These are phyloP conservation scores for Botrytis fragariae DNA, from an alignment of 2,329 filamentous ascomycete genomes.

Conservation along the genomic window DNA sequence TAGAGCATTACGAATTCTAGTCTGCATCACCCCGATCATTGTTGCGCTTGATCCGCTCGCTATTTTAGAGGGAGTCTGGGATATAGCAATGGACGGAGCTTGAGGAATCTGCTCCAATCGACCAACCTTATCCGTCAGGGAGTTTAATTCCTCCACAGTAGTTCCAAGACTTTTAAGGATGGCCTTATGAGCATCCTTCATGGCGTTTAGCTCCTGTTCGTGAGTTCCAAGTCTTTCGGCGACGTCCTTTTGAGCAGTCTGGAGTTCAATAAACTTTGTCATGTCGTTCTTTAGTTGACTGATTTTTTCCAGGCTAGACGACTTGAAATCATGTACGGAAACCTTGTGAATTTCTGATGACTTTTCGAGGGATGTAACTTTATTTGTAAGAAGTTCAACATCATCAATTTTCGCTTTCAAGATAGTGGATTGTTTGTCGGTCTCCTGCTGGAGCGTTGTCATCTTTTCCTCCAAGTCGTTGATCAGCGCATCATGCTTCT, in stretches of 20 bases:
- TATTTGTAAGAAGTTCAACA: neutral
- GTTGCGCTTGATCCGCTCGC: neutral
- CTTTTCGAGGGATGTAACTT: neutral
- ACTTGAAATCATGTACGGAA: neutral
- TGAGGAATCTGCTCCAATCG: neutral
- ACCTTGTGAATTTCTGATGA: neutral
- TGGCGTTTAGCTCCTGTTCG: neutral
- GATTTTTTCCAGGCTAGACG: neutral
- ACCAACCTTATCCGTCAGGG: neutral
- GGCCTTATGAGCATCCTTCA: neutral
- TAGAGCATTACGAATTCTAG: neutral
- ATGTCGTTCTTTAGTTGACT: neutral
- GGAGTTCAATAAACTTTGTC: neutral
- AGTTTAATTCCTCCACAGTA: neutral
- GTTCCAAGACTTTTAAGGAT: neutral
- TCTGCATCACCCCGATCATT: constrained; percentile 1
- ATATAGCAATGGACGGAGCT: neutral
- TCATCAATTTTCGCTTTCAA: neutral
- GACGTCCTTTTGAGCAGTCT: neutral
- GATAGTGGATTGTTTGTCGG: neutral
- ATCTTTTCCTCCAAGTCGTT: neutral
- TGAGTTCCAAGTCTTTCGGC: neutral
- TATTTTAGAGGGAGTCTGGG: neutral
- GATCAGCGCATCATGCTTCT: neutral
- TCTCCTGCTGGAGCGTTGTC: neutral